Evolutionary conservation across 2,329 filamentous ascomycete genomes (phyloP).

Genomic region (Colletotrichum simmondsii): DNA sequence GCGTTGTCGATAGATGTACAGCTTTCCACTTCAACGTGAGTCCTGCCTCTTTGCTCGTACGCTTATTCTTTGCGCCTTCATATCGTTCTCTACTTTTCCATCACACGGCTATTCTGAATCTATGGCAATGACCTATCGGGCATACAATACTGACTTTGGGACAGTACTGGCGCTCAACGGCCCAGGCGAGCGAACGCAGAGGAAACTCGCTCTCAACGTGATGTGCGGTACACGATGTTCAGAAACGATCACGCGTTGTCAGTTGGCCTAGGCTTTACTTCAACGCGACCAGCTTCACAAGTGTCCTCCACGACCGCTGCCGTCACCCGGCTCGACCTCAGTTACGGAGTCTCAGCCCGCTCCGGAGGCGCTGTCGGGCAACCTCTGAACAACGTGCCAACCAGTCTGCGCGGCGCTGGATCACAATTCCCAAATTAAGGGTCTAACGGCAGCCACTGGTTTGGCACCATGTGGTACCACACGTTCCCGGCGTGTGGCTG

Average conservation of each 20-base stretch:
- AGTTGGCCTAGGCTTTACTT: background rate
- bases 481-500: background rate
- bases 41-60: too few relatives aligned
- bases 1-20: too few relatives aligned
- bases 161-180: too few relatives aligned
- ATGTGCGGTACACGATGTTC: background rate
- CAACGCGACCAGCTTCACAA: background rate
- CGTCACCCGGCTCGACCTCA: background rate
- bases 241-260: background rate
- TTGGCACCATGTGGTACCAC: background rate
- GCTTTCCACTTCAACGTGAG: too few relatives aligned
- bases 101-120: background rate
- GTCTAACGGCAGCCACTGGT: background rate
- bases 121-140: background rate
- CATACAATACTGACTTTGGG: background rate
- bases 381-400: background rate
- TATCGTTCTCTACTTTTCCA: too few relatives aligned
- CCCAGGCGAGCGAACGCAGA: background rate
- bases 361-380: background rate
- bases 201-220: background rate
- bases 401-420: background rate
- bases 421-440: background rate
- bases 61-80: too few relatives aligned
- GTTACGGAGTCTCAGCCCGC: background rate
- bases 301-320: background rate